Base-by-base conservation (phyloP, 2,329 filamentous ascomycete genomes). In the Ophiostoma quercus region DNA sequence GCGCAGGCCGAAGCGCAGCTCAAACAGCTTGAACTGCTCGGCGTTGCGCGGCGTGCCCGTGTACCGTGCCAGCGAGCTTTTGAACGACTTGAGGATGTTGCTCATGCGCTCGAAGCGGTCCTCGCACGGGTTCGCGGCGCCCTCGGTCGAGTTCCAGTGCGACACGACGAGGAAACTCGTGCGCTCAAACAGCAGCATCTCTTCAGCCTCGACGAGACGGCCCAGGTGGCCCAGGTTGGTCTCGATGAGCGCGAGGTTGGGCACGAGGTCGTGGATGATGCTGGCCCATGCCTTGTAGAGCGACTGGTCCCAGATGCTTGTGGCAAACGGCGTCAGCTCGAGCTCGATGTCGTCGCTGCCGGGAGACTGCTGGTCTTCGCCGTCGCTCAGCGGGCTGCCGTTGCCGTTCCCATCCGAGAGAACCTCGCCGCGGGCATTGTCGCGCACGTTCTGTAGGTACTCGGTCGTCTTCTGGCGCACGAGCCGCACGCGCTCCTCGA, bases 41-140 rank as follows among this genome's bases (percentile, higher is more conserved):
- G 90, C 89, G 73, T 91, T 91, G 68, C 91, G 89, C n/a, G 91
- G 90, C 34, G 90, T 91, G 67, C 90, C 90, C 1, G 90, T 93
- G 79, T 91, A 92, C 74, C 90, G 88, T 70, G 87, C 89, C 71
- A 87, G 86, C 73, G 83, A 87, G 81, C 98, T 94, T 83, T 98
- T 99, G 83, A 98, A 97, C 71, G 94, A 94, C 82, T 99, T 99
- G 81, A 99, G 91, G 77, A 99, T 97, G 79, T 97, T 98, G 72
- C 91, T 95, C 77, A 99, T 91, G 74, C 85, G 90, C 83, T 99
- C 95, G 75, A 97, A 93, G 2, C 95, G 91, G 80, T 99, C 95
- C 67, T 90, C 90, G 72, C 92, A 96, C 0, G 95, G 94, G 78
- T 99, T 99, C 67, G 87, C 80, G 47, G 85, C 84, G 63, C 93